These are phyloP conservation scores for Yueomyces sp. DNA, from an alignment of 805 yeast genomes.

Conservation along the genomic window DNA sequence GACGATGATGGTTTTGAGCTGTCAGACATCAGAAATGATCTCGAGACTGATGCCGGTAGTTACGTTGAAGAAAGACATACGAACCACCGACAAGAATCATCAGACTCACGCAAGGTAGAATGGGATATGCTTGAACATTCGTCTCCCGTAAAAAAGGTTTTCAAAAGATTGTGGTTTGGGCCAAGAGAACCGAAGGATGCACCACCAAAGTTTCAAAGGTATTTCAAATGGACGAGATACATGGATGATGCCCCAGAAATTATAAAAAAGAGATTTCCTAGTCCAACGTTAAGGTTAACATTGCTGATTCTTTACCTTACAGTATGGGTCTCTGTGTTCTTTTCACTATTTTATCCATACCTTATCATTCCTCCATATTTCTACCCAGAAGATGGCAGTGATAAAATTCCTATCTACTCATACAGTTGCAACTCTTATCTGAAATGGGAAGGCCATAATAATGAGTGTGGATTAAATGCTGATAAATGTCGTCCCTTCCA, in stretches of 20 bases:
- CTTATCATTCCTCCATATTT: conserved; percentile 30
- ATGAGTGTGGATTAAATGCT: conserved; percentile 63
- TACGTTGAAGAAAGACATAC: too few species aligned
- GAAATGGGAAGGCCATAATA: conserved; percentile 68
- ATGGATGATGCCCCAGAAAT: conserved; percentile 33
- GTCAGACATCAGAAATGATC: too few species aligned
- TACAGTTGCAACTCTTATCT: conserved; percentile 24
- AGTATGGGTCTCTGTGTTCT: conserved; percentile 33
- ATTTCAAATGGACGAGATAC: conserved; percentile 9
- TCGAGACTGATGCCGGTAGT: too few species aligned
- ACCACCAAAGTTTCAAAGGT: conserved; percentile 29
- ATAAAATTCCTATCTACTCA: conserved; percentile 25
- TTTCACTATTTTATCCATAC: conserved; percentile 31
- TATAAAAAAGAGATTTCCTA: conserved; percentile 17
- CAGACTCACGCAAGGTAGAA: conserved; percentile 3
- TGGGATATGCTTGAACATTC: conserved; percentile 12
- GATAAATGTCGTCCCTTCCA: conserved; percentile 38
- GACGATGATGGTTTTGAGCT: too few species aligned
- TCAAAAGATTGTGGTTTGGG: conserved; percentile 39
- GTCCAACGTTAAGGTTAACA: conserved; percentile 15
- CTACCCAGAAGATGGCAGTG: conserved; percentile 8
- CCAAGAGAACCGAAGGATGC: conserved; percentile 36
- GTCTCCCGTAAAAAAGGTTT: conserved; percentile 11
- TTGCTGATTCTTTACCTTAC: conserved; percentile 28
- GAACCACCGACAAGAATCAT: too few species aligned